phyloP scores from a whole-genome alignment of 495 filamentous ascomycete genomes.

The Aspergillus asperescens region DNA sequence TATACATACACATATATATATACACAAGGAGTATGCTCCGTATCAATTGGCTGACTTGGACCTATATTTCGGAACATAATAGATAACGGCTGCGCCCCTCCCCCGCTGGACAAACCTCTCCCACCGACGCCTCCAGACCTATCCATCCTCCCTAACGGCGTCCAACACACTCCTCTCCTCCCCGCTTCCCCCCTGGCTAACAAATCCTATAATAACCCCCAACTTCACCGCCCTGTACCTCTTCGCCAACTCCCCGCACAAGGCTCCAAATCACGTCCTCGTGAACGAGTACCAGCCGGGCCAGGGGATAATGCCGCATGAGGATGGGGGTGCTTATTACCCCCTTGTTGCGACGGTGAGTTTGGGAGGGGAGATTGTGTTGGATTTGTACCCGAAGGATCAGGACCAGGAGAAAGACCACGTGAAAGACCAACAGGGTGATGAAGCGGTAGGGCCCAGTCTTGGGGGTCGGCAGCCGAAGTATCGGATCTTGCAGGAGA shows the following conservation, averaged over 20 bases:
- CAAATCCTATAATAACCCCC: constrained; percentile 56
- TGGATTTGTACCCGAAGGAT: constrained; percentile 67
- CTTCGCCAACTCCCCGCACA: constrained; percentile 68
- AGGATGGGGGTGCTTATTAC: constrained; percentile 84
- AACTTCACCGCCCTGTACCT: constrained; percentile 57
- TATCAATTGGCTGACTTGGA: too few species aligned
- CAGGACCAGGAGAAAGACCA: constrained; percentile 26
- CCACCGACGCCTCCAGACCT: constrained; percentile 83
- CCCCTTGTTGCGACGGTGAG: constrained; percentile 87
- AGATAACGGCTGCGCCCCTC: constrained; percentile 55
- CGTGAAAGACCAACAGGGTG: background rate
- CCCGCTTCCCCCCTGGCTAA: constrained; percentile 73
- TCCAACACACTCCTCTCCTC: constrained; percentile 69
- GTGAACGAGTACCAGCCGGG: constrained; percentile 87
- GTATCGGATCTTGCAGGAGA: constrained; percentile 80
- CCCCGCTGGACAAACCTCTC: constrained; percentile 81
- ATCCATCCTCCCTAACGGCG: constrained; percentile 71
- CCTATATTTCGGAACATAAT: too few species aligned
- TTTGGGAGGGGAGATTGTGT: constrained; percentile 67
- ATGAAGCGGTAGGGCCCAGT: constrained; percentile 17
- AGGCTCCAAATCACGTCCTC: constrained; percentile 80
- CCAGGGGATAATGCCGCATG: constrained; percentile 94
- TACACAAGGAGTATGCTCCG: too few species aligned
- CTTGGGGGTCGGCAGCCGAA: constrained; percentile 29
- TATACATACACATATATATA: too few species aligned